These are phyloP conservation scores for Dalbergia cochinchinensis DNA, from an alignment of 306 rosid species.

Conservation along the genomic window DNA sequence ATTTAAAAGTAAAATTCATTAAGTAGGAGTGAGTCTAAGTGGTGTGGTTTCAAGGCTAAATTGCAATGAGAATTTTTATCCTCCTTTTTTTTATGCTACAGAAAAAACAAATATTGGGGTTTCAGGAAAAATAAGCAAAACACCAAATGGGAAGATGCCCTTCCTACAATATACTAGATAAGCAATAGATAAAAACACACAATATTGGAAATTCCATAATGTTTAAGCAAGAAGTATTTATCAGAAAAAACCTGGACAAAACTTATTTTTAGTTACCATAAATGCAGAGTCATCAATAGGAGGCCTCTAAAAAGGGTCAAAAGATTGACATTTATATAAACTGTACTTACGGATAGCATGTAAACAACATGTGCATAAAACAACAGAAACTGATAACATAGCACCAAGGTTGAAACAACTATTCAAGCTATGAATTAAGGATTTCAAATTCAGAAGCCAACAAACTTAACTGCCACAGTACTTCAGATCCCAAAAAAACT, in stretches of 20 bases:
- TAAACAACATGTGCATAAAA: slow-evolving; percentile 56
- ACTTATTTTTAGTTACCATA: slow-evolving; percentile 23
- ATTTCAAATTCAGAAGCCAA: slow-evolving; percentile 72
- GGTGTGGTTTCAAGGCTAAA: slow-evolving; percentile 17
- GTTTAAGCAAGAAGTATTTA: slow-evolving; percentile 29
- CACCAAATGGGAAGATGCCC: slow-evolving; percentile 24
- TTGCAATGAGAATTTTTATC: slow-evolving; percentile 24
- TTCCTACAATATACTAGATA: slow-evolving; percentile 8
- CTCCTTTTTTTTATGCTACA: not conserved
- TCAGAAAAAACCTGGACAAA: slow-evolving; percentile 18
- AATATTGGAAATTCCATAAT: slow-evolving; percentile 28
- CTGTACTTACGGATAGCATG: slow-evolving; percentile 48
- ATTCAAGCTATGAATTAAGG: slow-evolving; percentile 56
- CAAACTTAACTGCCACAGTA: slow-evolving; percentile 98
- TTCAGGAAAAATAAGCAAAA: slow-evolving; percentile 22
- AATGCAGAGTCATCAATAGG: slow-evolving; percentile 30
- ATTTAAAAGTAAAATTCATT: no score
- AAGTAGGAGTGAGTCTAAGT: slow-evolving; percentile 1
- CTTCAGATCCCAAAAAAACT: slow-evolving; percentile 76
- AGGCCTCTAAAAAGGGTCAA: slow-evolving; percentile 37
- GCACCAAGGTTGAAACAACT: slow-evolving; percentile 54
- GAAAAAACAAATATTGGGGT: slow-evolving; percentile 2
- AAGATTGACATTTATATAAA: slow-evolving; percentile 51
- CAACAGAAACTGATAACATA: slow-evolving; percentile 52
- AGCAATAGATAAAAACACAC: slow-evolving; percentile 32